Evolutionary conservation across 495 filamentous ascomycete species (phyloP), one percentile per base, ranked within the genome.

Genomic region (Articulospora tetracladia): DNA sequence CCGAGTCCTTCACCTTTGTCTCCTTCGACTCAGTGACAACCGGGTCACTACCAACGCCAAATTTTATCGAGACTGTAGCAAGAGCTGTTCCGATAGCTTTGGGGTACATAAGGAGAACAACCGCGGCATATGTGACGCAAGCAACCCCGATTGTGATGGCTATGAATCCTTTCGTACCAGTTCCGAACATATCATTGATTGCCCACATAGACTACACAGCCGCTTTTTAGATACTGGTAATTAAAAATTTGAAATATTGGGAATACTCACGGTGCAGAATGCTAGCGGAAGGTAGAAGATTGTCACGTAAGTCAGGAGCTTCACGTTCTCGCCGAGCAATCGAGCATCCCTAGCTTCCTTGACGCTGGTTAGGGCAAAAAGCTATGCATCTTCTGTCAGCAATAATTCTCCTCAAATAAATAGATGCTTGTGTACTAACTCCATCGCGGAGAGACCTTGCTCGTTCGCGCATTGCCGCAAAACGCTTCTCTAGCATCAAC

Each of bases 231-330:
- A 44, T 8, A 44, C 3, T 17, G 3, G 17, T 8, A 3, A 3
- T 44, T 3, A 44, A 44, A n/a, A 17, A 44, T 8, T 15, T 12
- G 39, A n/a, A 44, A n/a, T 44, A 44, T 8, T 11, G 15, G 39
- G 15, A 34, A 34, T 34, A 44, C 39, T 47, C 59, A 54, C 61
- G 20, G 49, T 59, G 58, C 72, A 73, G 25, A 75, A 72, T 1
- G 66, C 56, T 4, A 75, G 60, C 2, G 72, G 72, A 11, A 73
- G 60, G 36, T 67, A 75, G 56, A 73, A 73, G 54, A 75, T 72
- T 59, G 70, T 73, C 27, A 75, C 66, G 48, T 66, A 73, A 12
- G 72, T 74, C 20, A 74, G 63, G 10, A 75, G 66, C 46, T 64
- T 70, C 17, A 75, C 64, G 50, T 75, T 73, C 22, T 75, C 61